These are phyloP conservation scores for Hibiscus mutabilis DNA, from an alignment of 345 rosid species.

Conservation along the genomic window DNA sequence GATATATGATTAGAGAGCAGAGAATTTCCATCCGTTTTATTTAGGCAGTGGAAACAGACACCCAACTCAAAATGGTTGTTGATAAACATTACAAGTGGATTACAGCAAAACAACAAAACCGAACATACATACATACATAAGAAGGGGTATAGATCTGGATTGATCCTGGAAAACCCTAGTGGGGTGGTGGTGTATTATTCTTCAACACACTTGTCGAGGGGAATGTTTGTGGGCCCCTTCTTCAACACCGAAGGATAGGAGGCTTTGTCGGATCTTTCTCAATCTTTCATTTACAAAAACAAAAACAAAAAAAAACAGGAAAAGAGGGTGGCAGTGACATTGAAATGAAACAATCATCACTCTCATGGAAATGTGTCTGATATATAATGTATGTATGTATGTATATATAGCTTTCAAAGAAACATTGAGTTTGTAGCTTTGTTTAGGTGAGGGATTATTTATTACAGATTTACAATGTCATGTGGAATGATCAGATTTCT, in stretches of 20 bases:
- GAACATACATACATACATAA: neutral
- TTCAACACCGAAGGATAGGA: constrained; percentile 15
- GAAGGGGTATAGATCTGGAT: constrained; percentile 22
- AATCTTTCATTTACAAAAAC: constrained; percentile 1
- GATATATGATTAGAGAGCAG: too few relatives aligned
- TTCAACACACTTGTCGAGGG: constrained; percentile 51
- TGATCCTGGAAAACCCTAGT: constrained; percentile 3
- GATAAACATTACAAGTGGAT: too few relatives aligned
- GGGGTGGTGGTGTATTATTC: constrained; percentile 38
- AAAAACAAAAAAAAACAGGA: neutral
- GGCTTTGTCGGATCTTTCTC: constrained; percentile 35
- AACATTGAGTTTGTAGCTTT: neutral
- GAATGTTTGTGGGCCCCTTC: constrained; percentile 61
- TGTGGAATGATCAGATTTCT: constrained; percentile 20
- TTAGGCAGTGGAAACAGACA: too few relatives aligned
- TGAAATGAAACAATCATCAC: constrained; percentile 19
- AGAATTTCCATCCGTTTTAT: too few relatives aligned
- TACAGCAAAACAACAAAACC: too few relatives aligned
- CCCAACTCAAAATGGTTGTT: too few relatives aligned
- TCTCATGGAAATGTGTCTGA: constrained; percentile 10
- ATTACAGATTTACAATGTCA: neutral
- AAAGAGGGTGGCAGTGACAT: constrained; percentile 9
- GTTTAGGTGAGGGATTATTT: neutral
- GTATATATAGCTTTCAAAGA: too few relatives aligned
- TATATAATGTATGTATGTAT: neutral